Percentiles rank a stretch among this genome's conserved stretches.
These are phyloP conservation scores for Dioscorea dumetorum DNA, from an alignment of 106 monocot genomes.

Conservation along the genomic window DNA sequence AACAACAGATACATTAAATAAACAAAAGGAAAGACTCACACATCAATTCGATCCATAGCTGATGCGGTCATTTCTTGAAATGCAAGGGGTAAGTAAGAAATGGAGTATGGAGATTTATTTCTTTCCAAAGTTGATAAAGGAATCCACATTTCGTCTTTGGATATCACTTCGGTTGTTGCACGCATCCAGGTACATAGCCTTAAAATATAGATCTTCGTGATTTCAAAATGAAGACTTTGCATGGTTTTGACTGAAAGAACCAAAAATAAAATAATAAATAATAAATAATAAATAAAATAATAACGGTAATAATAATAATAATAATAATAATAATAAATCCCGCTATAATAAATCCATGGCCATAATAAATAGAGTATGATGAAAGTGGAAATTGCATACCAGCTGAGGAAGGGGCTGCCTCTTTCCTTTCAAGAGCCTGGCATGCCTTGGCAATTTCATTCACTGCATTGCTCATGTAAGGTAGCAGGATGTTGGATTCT, in stretches of 20 bases:
- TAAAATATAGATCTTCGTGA: conserved; percentile 72
- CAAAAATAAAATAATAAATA: conserved; percentile 1
- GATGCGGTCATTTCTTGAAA: conserved; percentile 61
- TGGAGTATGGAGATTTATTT: conserved; percentile 83
- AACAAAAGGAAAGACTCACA: conserved; percentile 33
- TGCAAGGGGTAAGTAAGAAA: conserved; percentile 80
- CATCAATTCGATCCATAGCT: conserved; percentile 91
- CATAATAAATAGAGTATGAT: no score
- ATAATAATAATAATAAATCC: background rate
- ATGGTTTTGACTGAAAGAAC: conserved; percentile 59
- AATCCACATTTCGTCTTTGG: conserved; percentile 84
- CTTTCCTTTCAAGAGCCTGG: conserved; percentile 73
- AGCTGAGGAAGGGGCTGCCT: conserved; percentile 71
- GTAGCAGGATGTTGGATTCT: conserved; percentile 77
- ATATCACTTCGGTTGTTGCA: conserved; percentile 64
- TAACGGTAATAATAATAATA: no score
- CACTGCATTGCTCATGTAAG: conserved; percentile 77
- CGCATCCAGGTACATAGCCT: conserved; percentile 97
- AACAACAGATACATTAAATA: no score
- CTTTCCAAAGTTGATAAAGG: conserved; percentile 88
- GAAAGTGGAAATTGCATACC: conserved; percentile 32
- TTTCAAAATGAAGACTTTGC: conserved; percentile 80
- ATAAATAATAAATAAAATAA: no score
- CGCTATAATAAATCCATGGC: background rate
- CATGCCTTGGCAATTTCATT: conserved; percentile 87